A percentile compares a stretch with the other conserved stretches of the same genome.
Conservation (phyloP, 2,329 filamentous ascomycete species). For the Exserohilum turcica region DNA sequence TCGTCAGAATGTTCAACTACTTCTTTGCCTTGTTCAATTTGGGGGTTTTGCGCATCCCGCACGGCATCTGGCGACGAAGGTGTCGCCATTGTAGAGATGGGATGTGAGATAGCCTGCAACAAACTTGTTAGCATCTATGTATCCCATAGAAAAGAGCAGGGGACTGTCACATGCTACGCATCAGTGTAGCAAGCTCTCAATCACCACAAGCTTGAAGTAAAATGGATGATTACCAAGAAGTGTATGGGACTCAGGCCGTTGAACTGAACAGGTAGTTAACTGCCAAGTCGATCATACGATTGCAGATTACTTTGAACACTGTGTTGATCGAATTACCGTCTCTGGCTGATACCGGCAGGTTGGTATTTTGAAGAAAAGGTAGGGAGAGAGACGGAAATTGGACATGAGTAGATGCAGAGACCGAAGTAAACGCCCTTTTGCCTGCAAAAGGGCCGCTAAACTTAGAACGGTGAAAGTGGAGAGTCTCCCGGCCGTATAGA, state of each 20-base stretch:
- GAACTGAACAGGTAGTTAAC: not conserved
- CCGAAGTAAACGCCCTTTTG: constrained; percentile 4
- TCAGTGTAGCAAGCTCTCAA: not conserved
- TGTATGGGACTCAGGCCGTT: not conserved
- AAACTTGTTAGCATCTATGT: constrained; percentile 5
- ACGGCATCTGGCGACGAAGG: constrained; percentile 25
- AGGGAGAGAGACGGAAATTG: not conserved
- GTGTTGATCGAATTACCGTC: not conserved
- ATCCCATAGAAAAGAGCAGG: not conserved
- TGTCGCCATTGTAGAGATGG: constrained; percentile 28
- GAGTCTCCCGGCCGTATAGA: not conserved
- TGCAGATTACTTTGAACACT: not conserved
- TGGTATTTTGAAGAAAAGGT: not conserved
- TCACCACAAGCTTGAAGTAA: not conserved
- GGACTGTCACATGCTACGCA: not conserved
- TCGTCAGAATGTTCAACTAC: constrained; percentile 37
- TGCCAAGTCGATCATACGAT: not conserved
- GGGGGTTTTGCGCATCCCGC: constrained; percentile 24
- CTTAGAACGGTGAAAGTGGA: not conserved
- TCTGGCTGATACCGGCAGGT: not conserved
- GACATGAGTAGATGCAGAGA: not conserved
- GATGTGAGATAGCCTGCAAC: constrained; percentile 7
- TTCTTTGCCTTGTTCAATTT: constrained; percentile 26
- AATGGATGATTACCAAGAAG: too few relatives aligned
- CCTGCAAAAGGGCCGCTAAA: not conserved